These are phyloP conservation scores for Globisporangium nagaii DNA, from an alignment of 352 stramenopile genomes.

Conservation along the genomic window DNA sequence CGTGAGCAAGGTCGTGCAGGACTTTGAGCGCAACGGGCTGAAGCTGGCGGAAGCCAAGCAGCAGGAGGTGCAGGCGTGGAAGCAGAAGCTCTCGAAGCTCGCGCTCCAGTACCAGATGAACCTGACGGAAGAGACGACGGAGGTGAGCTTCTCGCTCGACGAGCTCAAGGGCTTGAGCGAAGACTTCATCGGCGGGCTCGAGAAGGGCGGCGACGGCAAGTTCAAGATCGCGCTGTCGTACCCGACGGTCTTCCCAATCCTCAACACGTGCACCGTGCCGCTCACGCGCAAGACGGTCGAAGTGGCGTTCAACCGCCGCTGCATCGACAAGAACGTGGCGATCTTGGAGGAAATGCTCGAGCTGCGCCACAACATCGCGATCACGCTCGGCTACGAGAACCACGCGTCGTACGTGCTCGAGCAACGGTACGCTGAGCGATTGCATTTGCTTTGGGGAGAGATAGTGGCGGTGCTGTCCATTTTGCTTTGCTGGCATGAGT, in stretches of 20 bases:
- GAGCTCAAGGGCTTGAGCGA: conserved; percentile 78
- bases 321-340: conserved; percentile 76
- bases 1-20: conserved; percentile 63
- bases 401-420: conserved; percentile 83
- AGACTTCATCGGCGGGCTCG: conserved; percentile 69
- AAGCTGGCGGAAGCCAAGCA: conserved; percentile 63
- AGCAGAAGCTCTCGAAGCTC: conserved; percentile 84
- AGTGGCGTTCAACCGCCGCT: conserved; percentile 78
- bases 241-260: conserved; percentile 86
- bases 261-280: conserved; percentile 81
- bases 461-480: too few relatives aligned
- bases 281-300: conserved; percentile 78
- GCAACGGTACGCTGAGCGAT: conserved; percentile 63
- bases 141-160: conserved; percentile 67
- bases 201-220: conserved; percentile 64
- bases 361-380: conserved; percentile 71
- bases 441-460: too few relatives aligned
- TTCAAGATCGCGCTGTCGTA: conserved; percentile 87
- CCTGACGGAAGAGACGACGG: conserved; percentile 79
- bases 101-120: conserved; percentile 84
- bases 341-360: conserved; percentile 82
- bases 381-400: conserved; percentile 75
- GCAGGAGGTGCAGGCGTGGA: conserved; percentile 68
- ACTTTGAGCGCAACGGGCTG: conserved; percentile 86
- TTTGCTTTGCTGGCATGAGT: too few relatives aligned